Base-by-base conservation (phyloP, 345 rosid species). In the Euphorbia pulcherrima region DNA sequence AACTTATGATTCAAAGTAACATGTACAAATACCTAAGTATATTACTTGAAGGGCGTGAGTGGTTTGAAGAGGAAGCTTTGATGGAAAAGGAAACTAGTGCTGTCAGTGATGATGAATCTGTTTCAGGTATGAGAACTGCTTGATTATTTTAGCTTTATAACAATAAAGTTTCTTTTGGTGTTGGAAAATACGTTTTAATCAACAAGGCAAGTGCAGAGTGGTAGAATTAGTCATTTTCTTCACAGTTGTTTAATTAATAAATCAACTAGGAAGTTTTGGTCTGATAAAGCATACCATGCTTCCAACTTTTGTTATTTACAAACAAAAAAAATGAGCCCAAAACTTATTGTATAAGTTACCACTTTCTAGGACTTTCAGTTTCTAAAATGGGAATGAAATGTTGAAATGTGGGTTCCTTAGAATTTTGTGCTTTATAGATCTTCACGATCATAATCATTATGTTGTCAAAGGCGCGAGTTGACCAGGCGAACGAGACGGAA, bases 1-100 rank as follows among this genome's bases (percentile, higher is more conserved):
- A 87, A 78, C 75, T 82, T 30, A 82, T 85, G 84, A 87, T 87
- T 74, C 92, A 87, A 69, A 85, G 89, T 65, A 83, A 80, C 53
- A 75, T 87, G 82, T 87, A 83, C 74, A 80, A 73, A 65, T 87
- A 85, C 75, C 92, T 87, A 72, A 85, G 92, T 68, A 68, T 80
- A 56, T 80, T 87, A 67, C 85, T 85, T 68, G 92, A 87, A 62
- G 89, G 89, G 30, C 74, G 92, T 23, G 89, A 87, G 62, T 74
- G 77, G 51, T 87, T 87, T 68, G 92, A 87, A 72, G 92, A 87
- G 78, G 78, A 69, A 33, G 62, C 67, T 47, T 51, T 80, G 67
- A 51, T 53, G 67, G 83, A 66, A 75, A 70, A 52, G 20, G 37
- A 41, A 55, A 70, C 62, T 51, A 30, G 60, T 72, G 33, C 67